Evolutionary conservation across 768 basidiomycete species (phyloP).

Genomic region (Lactarius akahatsu): DNA sequence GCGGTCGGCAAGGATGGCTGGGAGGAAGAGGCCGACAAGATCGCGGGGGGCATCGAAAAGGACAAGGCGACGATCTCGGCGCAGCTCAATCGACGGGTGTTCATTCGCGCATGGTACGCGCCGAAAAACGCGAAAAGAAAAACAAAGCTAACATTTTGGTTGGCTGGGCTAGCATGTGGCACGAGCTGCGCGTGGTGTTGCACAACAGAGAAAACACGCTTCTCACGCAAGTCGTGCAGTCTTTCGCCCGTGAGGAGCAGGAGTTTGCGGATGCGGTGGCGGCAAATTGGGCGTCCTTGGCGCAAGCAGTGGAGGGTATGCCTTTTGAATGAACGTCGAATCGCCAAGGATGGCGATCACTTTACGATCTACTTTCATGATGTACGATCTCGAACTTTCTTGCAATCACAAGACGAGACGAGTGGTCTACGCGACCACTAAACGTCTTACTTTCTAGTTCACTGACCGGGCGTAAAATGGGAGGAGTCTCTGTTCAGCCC

Average conservation of each 20-base stretch:
- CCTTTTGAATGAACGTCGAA: constrained; percentile 66
- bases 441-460: neutral
- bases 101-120: constrained; percentile 76
- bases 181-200: constrained; percentile 88
- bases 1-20: constrained; percentile 74
- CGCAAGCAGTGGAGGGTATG: constrained; percentile 74
- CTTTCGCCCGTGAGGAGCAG: constrained; percentile 72
- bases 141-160: constrained; percentile 1
- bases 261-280: constrained; percentile 62
- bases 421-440: neutral
- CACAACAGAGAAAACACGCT: constrained; percentile 89
- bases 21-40: constrained; percentile 81
- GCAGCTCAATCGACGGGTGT: constrained; percentile 75
- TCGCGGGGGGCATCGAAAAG: constrained; percentile 70
- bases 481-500: neutral
- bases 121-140: neutral
- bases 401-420: neutral
- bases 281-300: constrained; percentile 73
- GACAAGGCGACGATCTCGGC: constrained; percentile 81
- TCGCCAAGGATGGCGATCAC: neutral
- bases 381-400: constrained; percentile 8
- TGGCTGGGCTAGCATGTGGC: constrained; percentile 71
- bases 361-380: constrained; percentile 22
- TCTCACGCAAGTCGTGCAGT: constrained; percentile 68
- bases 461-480: neutral